Base-by-base conservation (phyloP, 768 basidiomycete species). In the Rhodotorula kratochvilovae region DNA sequence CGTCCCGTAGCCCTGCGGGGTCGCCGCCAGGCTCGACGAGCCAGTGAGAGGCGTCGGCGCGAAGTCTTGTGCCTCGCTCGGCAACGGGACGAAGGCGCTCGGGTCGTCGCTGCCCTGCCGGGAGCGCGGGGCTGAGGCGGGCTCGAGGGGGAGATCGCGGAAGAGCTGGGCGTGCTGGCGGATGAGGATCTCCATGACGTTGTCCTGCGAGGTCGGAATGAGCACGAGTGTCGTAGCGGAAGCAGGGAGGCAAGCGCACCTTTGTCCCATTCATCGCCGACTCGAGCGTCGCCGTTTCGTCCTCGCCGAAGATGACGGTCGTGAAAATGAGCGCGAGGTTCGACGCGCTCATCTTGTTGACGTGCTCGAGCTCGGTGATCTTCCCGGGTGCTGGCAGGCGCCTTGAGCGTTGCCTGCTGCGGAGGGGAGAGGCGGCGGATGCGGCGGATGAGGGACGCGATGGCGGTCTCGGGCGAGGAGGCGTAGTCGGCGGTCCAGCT, bases 391-490 rank as follows among this genome's bases (percentile, higher is more conserved):
- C 31, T 70, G 67, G 56, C 73, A 64, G 3, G 50, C 29, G 54
- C 55, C 58, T 76, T 75, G 61, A 76, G 68, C 7, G 78, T 78
- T 5, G 76, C 75, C 42, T 77, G 76, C 21, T 78, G 75, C 5
- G 75, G 61, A 0, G 70, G 59, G 0, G 76, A 58, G 35, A 78
- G 64, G 23, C 75, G 71, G 13, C 72, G 68, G 19, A 78, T 63
- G 4, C 74, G 60, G 21, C 72, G 72, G 5, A 53, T 54, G 21
- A 77, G 62, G 3, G 53, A 27, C 1, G 64, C 31, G 33, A 66
- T 35, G 25, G 66, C 61, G 3, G 39, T 50, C 0, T 76, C 74
- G 15, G 60, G 55, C 5, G 63, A 59, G 0, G 59, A 2, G 1
- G 61, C 39, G 23, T 53, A 57, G 43, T 73, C 74, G 46, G 65